Evolutionary conservation across 805 yeast genomes (phyloP).

Genomic region (Yamadazyma nakazawae): DNA sequence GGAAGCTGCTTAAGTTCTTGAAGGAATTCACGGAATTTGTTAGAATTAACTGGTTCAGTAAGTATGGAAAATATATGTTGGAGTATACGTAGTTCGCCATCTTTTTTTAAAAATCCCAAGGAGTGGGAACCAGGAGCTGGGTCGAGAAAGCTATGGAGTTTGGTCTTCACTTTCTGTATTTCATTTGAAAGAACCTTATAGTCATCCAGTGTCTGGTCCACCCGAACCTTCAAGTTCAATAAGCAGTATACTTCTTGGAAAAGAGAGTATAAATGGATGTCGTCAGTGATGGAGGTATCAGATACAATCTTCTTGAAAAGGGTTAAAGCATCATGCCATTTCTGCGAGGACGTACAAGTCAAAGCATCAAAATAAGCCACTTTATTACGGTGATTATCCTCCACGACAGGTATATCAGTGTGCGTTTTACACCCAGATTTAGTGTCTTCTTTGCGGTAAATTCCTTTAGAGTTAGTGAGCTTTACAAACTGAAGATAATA

Average conservation of each 20-base stretch:
- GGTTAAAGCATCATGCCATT: neutral
- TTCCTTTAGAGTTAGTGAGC: neutral
- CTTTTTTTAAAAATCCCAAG: neutral
- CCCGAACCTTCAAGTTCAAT: neutral
- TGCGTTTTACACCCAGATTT: neutral
- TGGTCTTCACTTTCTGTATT: neutral
- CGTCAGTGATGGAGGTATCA: neutral
- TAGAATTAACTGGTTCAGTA: neutral
- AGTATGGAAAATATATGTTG: neutral
- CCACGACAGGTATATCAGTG: neutral
- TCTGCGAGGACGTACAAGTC: neutral
- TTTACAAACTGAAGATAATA: neutral
- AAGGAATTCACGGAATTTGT: neutral
- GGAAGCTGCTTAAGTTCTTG: neutral
- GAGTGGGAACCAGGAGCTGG: neutral
- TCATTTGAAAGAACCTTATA: neutral
- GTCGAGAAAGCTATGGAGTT: neutral
- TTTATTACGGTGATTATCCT: neutral
- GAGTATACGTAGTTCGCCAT: neutral
- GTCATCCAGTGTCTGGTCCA: neutral
- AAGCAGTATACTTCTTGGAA: neutral
- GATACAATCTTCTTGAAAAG: neutral
- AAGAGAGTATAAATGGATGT: neutral
- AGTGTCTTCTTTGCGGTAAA: neutral
- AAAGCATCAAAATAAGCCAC: neutral